Percentiles rank a stretch among this genome's conserved stretches.
Evolutionary conservation across 2,329 filamentous ascomycete species (phyloP).

Genomic region (Fusarium armeniacum): DNA sequence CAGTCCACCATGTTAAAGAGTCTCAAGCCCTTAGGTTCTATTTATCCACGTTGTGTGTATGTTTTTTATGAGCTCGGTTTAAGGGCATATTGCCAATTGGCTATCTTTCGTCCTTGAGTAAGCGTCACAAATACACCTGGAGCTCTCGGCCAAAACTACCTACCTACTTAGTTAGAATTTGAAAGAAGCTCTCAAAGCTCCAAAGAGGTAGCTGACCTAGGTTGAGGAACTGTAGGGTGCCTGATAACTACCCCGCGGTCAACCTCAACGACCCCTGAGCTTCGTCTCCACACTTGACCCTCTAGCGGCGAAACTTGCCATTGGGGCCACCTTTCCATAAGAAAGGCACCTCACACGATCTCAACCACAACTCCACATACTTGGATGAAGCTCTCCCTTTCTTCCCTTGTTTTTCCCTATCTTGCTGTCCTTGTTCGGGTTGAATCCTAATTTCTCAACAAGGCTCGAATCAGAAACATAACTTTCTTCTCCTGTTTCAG

Average conservation of each 20-base stretch:
- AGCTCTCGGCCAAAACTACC: not conserved
- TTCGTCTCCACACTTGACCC: constrained; percentile 47
- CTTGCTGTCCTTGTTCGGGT: constrained; percentile 43
- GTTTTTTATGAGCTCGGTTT: too few species aligned
- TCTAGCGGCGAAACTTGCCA: constrained; percentile 44
- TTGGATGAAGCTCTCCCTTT: constrained; percentile 42
- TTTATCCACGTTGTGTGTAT: not conserved
- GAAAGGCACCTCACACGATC: constrained; percentile 48
- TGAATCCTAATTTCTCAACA: constrained; percentile 38
- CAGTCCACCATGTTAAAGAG: constrained; percentile 19
- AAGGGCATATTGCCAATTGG: not conserved
- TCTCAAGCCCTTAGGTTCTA: constrained; percentile 13
- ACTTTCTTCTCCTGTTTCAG: constrained; percentile 29
- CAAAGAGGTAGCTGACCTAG: constrained; percentile 7
- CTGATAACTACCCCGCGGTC: constrained; percentile 46
- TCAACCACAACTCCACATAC: constrained; percentile 43
- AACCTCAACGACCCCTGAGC: constrained; percentile 40
- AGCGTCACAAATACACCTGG: not conserved
- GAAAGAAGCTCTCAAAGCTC: constrained; percentile 17
- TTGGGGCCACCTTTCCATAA: constrained; percentile 56
- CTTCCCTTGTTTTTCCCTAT: constrained; percentile 28
- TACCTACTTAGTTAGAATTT: constrained; percentile 6
- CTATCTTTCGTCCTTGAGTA: not conserved
- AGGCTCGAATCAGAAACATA: constrained; percentile 36
- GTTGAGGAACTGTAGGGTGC: constrained; percentile 16